Evolutionary conservation across 1,284 basidiomycete genomes (phyloP).

Genomic region (Boletellus sp.): DNA sequence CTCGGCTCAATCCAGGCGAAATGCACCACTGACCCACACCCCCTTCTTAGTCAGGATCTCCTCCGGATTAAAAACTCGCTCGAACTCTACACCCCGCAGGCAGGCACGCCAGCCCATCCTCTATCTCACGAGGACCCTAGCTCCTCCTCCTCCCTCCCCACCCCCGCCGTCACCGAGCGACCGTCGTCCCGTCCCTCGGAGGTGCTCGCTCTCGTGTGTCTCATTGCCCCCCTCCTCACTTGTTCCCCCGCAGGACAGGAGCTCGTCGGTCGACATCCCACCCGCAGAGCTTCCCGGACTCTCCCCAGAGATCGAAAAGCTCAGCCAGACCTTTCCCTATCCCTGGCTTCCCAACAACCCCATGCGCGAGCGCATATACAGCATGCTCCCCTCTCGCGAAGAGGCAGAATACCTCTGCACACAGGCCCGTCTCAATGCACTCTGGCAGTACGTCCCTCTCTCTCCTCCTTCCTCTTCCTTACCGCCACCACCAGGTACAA

Average conservation of each 20-base stretch:
- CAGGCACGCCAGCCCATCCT: background rate
- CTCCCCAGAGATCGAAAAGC: constrained; percentile 52
- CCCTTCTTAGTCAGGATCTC: constrained; percentile 55
- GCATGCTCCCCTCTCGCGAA: constrained; percentile 51
- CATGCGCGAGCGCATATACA: constrained; percentile 56
- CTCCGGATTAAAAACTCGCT: constrained; percentile 63
- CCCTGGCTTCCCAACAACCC: constrained; percentile 53
- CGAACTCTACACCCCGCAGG: constrained; percentile 52
- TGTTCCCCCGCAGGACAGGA: constrained; percentile 18
- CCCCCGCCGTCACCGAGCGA: constrained; percentile 11
- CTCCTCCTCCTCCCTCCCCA: constrained; percentile 14
- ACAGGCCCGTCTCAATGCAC: constrained; percentile 57
- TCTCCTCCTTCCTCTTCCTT: background rate
- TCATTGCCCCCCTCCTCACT: background rate
- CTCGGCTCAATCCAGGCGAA: constrained; percentile 36
- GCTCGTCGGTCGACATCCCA: constrained; percentile 25
- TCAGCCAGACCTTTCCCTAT: constrained; percentile 62
- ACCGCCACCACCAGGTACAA: constrained; percentile 48
- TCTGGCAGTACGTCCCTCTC: constrained; percentile 57
- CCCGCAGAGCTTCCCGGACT: constrained; percentile 24
- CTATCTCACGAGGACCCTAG: constrained; percentile 13
- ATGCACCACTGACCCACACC: constrained; percentile 43
- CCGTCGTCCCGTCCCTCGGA: constrained; percentile 22
- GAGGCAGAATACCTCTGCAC: constrained; percentile 57
- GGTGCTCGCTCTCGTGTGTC: constrained; percentile 12